Base-by-base conservation (phyloP, 2,329 filamentous ascomycete species). In the Aureobasidium sp. region DNA sequence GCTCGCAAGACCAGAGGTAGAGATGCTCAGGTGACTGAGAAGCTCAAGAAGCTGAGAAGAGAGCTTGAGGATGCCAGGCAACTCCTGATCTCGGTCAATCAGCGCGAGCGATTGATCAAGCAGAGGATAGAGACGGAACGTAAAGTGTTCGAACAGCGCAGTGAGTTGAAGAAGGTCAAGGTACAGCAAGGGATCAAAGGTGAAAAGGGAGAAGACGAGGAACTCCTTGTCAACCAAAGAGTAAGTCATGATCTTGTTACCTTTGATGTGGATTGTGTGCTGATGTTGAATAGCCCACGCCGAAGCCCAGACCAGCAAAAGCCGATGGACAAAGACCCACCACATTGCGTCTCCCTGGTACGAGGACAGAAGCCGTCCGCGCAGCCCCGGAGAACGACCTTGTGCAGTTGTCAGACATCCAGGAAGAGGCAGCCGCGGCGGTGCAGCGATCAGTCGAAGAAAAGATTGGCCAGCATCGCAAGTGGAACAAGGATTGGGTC, bases 1-100 rank as follows among this genome's bases (percentile, higher is more conserved):
- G 93, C 91, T 54, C 89, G 94, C 69, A 99, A 97, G 78, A 99
- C 94, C 41, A 85, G 94, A 71, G 91, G 90, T 67, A 86, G 94
- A 70, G 94, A 99, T 78, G 90, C 90, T 39, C 93, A 96, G 75
- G 91, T 93, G 69, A 90, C 89, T 60, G 94, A 99, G 73, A 97
- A 96, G 75, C 83, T 99, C 67, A 94, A 94, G 79, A 90, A 90
- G 73, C 79, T 99, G 70, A 87, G 94, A 60, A 88, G 88, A 68
- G 93, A 99, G 78, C 81, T 97, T 42, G 94, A 97, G 75, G 88
- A 94, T 68, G 91, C 89, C 63, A 87, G 92, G 54, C 84, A 90
- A 69, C 80, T 97, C 64, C 84, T 97, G 68, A 79, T 87, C 42
- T 79, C 91, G 72, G 86, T 95, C 57, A 86, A 87, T 67, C 85